These are phyloP conservation scores for Eutreptiella sp. DNA, from an alignment of 208 protist species.

Conservation along the genomic window DNA sequence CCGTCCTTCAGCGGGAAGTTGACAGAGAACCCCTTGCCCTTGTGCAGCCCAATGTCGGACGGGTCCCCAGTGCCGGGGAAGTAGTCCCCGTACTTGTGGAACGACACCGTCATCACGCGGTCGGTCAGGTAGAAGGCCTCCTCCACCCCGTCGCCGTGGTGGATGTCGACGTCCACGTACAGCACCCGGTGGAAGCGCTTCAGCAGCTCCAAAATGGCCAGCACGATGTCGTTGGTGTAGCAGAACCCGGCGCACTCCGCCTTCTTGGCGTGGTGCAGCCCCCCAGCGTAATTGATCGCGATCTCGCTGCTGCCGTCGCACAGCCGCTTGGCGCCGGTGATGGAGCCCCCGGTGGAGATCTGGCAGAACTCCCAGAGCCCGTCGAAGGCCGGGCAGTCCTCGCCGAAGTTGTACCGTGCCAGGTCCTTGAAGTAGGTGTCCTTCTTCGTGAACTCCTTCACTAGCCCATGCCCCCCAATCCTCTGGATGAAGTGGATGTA, in stretches of 20 bases:
- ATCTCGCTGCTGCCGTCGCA: constrained; percentile 79
- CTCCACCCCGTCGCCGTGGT: constrained; percentile 99
- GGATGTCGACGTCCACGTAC: constrained; percentile 99
- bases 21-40: constrained; percentile 44
- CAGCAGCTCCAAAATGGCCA: constrained; percentile 97
- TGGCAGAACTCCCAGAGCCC: constrained; percentile 71
- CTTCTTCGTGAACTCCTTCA: neutral
- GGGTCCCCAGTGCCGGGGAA: constrained; percentile 95
- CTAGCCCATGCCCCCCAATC: neutral
- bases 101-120: constrained; percentile 98
- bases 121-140: constrained; percentile 98
- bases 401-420: constrained; percentile 54
- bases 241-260: constrained; percentile 96
- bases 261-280: constrained; percentile 92
- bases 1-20: constrained; percentile 81
- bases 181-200: constrained; percentile 92
- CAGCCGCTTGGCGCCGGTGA: constrained; percentile 89
- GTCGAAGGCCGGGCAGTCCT: constrained; percentile 85
- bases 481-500: constrained; percentile 74
- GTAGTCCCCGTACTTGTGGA: constrained; percentile 97
- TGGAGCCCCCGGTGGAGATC: constrained; percentile 67
- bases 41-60: constrained; percentile 68
- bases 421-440: neutral
- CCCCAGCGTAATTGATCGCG: constrained; percentile 98
- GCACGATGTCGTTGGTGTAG: constrained; percentile 99